Base-by-base conservation (phyloP, 2,329 filamentous ascomycete species). In the Akanthomyces lecanii region DNA sequence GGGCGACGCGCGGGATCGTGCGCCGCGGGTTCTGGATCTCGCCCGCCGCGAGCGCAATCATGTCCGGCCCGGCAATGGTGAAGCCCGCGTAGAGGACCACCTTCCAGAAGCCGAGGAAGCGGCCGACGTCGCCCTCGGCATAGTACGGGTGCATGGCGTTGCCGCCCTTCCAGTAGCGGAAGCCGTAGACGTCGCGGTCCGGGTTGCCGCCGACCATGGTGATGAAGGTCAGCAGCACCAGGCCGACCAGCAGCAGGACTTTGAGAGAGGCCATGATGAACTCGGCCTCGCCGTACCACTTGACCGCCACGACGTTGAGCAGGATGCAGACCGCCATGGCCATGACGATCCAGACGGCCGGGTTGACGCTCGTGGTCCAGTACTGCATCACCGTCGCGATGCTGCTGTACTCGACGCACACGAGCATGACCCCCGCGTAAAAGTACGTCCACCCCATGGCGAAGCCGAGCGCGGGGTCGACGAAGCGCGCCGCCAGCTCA, bases 201-300 rank as follows among this genome's bases (percentile, higher is more conserved):
- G 88, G 88, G 68, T 89, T 89, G 11, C 85, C 88, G 21, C 87
- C 87, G 18, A 87, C 74, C 86, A 89, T 89, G 64, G 82, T 83
- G 70, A 90, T 79, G 71, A 90, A 85, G 4, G 88, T 89, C 73
- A 85, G 85, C 68, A 81, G 71, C 65, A 88, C 81, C 60, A 89
- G 77, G 2, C 83, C 83, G 62, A 87, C 66, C 23, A 79, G 71
- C n/a, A 79, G 71, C 25, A 79, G 65, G 45, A 79, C 85, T 67
- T 79, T 79, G 63, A 74, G 73, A 1, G 76, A 90, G 61, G 87
- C 83, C 68, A 90, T 77, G 71, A 90, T 66, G 69, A 79, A 79
- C 64, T 79, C 77, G 21, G 77, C 72, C 65, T 79, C 77, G 54
- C 77, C 77, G 62, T 78, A 79, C 67, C 71, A 75, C 55, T 71